Evolutionary conservation across 2,329 filamentous ascomycete genomes (phyloP).

Genomic region (Chaetothyriales sp.): DNA sequence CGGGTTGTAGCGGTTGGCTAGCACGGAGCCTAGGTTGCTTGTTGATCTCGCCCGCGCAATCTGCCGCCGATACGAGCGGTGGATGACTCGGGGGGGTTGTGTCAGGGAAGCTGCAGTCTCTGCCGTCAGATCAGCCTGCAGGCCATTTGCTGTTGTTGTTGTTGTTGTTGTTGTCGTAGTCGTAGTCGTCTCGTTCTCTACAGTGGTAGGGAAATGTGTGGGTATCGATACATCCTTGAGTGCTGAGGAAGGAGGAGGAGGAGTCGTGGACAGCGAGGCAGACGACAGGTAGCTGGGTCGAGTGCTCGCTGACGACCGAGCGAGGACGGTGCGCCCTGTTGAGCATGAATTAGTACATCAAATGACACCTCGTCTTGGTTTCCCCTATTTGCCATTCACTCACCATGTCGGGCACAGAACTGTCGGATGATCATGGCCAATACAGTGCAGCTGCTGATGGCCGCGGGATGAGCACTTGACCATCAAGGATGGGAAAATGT

Average conservation of each 20-base stretch:
- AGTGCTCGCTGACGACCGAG: slow-evolving; percentile 7
- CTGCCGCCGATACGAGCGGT: not conserved
- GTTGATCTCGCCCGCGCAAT: not conserved
- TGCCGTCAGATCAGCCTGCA: slow-evolving; percentile 7
- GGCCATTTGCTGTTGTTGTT: slow-evolving; percentile 7
- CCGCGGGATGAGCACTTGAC: not conserved
- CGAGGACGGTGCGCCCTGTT: slow-evolving; percentile 14
- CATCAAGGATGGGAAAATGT: not conserved
- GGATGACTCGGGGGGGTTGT: not conserved
- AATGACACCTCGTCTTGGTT: not conserved
- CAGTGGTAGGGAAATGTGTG: not conserved
- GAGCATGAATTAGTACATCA: slow-evolving; percentile 3
- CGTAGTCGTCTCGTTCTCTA: slow-evolving; percentile 3
- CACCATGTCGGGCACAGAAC: slow-evolving; percentile 16
- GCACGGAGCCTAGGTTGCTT: not conserved
- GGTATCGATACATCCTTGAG: not conserved
- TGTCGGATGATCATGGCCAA: slow-evolving; percentile 16
- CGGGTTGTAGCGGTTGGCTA: slow-evolving; percentile 8
- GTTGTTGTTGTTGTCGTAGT: slow-evolving; percentile 3
- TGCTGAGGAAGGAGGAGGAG: not conserved
- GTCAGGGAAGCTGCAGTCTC: not conserved
- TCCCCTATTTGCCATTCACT: not conserved
- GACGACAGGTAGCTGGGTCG: slow-evolving; percentile 1
- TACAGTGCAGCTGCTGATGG: not conserved
- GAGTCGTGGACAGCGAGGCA: not conserved